phyloP scores from a whole-genome alignment of 2,329 filamentous ascomycete genomes.

The Colletotrichum lindemuthianum region DNA sequence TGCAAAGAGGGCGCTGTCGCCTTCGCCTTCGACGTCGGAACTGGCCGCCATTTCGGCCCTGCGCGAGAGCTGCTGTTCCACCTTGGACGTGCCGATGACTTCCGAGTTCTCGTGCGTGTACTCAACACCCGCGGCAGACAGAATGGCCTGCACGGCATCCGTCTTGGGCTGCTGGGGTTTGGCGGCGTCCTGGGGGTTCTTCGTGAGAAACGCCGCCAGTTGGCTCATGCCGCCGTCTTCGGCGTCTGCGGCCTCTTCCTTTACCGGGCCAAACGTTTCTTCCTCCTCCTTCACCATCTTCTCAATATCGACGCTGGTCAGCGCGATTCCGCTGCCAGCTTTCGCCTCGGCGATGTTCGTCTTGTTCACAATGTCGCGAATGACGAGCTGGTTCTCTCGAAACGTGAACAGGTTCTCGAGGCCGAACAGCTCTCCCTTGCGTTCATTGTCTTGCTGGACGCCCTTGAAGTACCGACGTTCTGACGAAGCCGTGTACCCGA shows the following conservation, averaged over 20 bases:
- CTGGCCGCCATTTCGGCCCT: constrained; percentile 73
- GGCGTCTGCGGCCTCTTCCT: constrained; percentile 50
- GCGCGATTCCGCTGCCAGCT: constrained; percentile 82
- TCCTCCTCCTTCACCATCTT: constrained; percentile 62
- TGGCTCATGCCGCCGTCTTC: constrained; percentile 78
- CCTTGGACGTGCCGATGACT: constrained; percentile 89
- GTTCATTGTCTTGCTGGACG: constrained; percentile 82
- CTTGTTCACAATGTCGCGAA: constrained; percentile 97
- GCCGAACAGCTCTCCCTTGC: constrained; percentile 95
- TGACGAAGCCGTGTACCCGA: constrained; percentile 91
- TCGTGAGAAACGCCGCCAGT: constrained; percentile 51
- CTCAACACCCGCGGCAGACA: constrained; percentile 86
- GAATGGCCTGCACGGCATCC: constrained; percentile 88
- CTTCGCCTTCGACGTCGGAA: constrained; percentile 54
- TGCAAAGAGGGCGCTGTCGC: constrained; percentile 67
- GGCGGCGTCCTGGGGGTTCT: constrained; percentile 50
- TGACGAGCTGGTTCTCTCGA: constrained; percentile 79
- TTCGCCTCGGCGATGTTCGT: constrained; percentile 96
- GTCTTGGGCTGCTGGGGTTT: constrained; percentile 58
- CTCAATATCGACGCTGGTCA: constrained; percentile 80
- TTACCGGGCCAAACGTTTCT: constrained; percentile 47
- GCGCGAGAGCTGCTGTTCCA: constrained; percentile 86
- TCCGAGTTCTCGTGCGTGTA: constrained; percentile 98
- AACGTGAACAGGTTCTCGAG: constrained; percentile 88
- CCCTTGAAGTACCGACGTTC: constrained; percentile 96